Percentiles rank a stretch among this genome's conserved stretches.
Conservation (phyloP, 2,329 filamentous ascomycete genomes). For the Annulohypoxylon truncatum region DNA sequence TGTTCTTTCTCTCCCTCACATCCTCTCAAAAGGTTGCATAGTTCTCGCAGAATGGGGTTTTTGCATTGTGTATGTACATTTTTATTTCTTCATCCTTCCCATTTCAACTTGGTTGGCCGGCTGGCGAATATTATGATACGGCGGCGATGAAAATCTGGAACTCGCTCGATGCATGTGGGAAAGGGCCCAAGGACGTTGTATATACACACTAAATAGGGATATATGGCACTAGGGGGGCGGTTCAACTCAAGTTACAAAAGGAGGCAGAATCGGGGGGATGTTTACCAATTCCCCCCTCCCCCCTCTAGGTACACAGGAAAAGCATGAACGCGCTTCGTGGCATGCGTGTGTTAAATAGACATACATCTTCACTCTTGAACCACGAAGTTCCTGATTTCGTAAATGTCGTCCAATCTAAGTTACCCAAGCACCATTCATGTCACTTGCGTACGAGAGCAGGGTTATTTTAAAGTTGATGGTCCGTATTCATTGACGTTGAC, state of each 20-base stretch:
- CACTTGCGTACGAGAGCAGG: background rate
- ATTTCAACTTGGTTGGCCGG: background rate
- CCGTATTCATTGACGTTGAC: background rate
- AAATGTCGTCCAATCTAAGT: too few species aligned
- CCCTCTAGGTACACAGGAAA: background rate
- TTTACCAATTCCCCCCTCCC: background rate
- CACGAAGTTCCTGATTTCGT: background rate
- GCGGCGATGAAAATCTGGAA: background rate
- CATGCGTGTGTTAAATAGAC: conserved; percentile 28
- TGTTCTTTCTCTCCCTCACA: background rate
- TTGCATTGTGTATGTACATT: conserved; percentile 30
- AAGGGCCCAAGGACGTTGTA: background rate
- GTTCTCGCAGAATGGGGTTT: conserved; percentile 18
- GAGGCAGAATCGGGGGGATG: background rate
- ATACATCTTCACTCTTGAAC: conserved; percentile 30
- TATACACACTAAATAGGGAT: background rate
- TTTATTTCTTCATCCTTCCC: background rate
- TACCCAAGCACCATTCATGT: too few species aligned
- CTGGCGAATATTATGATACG: background rate
- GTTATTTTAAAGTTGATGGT: background rate
- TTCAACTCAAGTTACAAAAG: background rate
- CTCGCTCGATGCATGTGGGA: background rate
- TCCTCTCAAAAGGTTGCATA: conserved; percentile 17
- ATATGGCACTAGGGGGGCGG: background rate
- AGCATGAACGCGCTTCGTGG: background rate